These are phyloP conservation scores for Colletotrichum salicis DNA, from an alignment of 2,329 filamentous ascomycete genomes.

Conservation along the genomic window DNA sequence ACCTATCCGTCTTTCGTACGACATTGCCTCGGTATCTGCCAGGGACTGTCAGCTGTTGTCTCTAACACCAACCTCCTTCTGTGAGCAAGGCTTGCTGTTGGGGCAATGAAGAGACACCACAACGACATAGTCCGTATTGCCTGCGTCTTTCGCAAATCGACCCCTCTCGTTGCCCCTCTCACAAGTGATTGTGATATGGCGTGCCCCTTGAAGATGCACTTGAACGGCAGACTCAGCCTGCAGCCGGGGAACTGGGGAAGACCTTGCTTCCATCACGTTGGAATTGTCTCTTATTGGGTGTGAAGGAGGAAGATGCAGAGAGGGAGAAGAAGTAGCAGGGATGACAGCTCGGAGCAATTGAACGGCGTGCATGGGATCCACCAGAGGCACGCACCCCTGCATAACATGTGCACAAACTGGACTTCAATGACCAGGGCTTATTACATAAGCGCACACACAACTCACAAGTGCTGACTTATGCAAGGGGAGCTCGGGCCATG, in stretches of 20 bases:
- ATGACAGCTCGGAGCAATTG: constrained; percentile 23
- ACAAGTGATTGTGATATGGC: constrained; percentile 7
- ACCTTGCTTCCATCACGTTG: constrained; percentile 22
- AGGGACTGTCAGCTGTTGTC: not conserved
- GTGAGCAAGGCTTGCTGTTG: too few relatives aligned
- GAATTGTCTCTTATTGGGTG: constrained; percentile 16
- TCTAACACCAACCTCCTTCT: constrained; percentile 6
- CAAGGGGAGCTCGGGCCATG: not conserved
- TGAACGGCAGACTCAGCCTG: constrained; percentile 27
- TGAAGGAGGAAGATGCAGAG: not conserved
- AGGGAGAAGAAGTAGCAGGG: constrained; percentile 10
- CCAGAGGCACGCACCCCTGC: not conserved
- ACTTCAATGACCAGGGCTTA: too few relatives aligned
- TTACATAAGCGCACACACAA: not conserved
- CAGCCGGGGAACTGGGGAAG: constrained; percentile 17
- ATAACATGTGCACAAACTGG: not conserved
- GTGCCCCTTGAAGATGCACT: not conserved
- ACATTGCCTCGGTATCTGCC: not conserved
- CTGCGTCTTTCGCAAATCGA: not conserved
- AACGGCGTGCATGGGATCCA: not conserved
- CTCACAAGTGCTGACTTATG: not conserved
- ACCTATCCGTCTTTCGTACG: not conserved
- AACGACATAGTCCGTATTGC: not conserved
- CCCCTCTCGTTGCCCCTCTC: constrained; percentile 9
- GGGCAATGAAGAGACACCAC: not conserved